These are phyloP conservation scores for Salvia splendens DNA, from an alignment of 257 asterid species.

Conservation along the genomic window DNA sequence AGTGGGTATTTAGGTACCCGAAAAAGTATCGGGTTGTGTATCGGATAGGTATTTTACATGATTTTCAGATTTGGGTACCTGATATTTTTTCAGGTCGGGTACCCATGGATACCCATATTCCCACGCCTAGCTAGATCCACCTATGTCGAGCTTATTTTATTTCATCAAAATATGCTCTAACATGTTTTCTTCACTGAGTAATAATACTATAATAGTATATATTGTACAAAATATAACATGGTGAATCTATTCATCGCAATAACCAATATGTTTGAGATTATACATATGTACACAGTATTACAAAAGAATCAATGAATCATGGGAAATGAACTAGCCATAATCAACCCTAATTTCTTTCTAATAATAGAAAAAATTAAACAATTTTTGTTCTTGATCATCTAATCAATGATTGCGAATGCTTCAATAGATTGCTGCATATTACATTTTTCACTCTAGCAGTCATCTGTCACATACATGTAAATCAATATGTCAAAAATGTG, in stretches of 20 bases:
- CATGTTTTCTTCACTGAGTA: too few relatives aligned
- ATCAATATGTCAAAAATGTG: not conserved
- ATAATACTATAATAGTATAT: too few relatives aligned
- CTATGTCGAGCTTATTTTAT: too few relatives aligned
- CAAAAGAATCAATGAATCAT: constrained; percentile 30
- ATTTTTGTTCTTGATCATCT: constrained; percentile 19
- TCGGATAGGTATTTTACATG: too few relatives aligned
- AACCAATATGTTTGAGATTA: not conserved
- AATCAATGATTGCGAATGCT: constrained; percentile 32
- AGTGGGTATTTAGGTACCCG: too few relatives aligned
- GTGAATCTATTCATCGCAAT: not conserved
- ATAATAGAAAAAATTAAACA: not conserved
- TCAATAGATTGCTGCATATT: constrained; percentile 32
- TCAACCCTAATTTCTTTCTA: not conserved
- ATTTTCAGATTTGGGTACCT: too few relatives aligned
- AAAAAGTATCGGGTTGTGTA: too few relatives aligned
- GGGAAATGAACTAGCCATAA: not conserved
- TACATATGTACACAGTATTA: not conserved
- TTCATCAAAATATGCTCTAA: too few relatives aligned
- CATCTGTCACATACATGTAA: constrained; percentile 22
- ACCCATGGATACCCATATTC: too few relatives aligned
- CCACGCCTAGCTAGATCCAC: too few relatives aligned
- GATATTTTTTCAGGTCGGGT: too few relatives aligned
- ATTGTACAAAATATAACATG: too few relatives aligned
- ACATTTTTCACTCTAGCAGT: constrained; percentile 25